These are phyloP conservation scores for Dendrobium chrysotoxum DNA, from an alignment of 106 monocot genomes.

Conservation along the genomic window DNA sequence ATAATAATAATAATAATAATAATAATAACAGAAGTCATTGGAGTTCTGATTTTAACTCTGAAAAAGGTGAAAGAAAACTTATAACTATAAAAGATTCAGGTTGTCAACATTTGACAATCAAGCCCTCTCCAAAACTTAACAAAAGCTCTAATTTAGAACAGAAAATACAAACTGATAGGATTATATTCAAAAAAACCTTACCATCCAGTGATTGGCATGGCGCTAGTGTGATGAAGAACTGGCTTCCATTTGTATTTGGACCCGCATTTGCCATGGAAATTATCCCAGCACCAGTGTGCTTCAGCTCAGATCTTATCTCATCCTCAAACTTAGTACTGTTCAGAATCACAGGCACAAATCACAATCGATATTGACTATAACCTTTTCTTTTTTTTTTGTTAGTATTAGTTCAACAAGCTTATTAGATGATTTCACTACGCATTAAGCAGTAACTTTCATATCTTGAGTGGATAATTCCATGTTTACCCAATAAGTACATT, in stretches of 20 bases:
- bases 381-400: too few relatives aligned
- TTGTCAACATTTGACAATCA: neutral
- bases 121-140: neutral
- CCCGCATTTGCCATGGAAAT: slow-evolving; percentile 99
- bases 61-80: neutral
- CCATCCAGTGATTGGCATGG: slow-evolving; percentile 92
- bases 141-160: neutral
- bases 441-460: neutral
- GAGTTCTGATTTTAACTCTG: neutral
- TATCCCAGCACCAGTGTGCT: slow-evolving; percentile 97
- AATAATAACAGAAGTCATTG: neutral
- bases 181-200: slow-evolving; percentile 13
- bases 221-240: slow-evolving; percentile 96
- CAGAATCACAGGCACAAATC: neutral
- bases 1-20: neutral
- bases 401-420: too few relatives aligned
- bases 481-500: neutral
- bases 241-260: slow-evolving; percentile 97
- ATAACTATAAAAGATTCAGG: neutral
- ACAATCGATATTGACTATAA: neutral
- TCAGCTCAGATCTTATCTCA: slow-evolving; percentile 89
- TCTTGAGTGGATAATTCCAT: neutral
- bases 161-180: neutral
- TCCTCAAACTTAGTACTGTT: slow-evolving; percentile 92
- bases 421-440: neutral